Percentiles rank a stretch among this genome's conserved stretches.
phyloP scores from a whole-genome alignment of 1,139 yeast genomes.

The Geotrichum aggregatum region DNA sequence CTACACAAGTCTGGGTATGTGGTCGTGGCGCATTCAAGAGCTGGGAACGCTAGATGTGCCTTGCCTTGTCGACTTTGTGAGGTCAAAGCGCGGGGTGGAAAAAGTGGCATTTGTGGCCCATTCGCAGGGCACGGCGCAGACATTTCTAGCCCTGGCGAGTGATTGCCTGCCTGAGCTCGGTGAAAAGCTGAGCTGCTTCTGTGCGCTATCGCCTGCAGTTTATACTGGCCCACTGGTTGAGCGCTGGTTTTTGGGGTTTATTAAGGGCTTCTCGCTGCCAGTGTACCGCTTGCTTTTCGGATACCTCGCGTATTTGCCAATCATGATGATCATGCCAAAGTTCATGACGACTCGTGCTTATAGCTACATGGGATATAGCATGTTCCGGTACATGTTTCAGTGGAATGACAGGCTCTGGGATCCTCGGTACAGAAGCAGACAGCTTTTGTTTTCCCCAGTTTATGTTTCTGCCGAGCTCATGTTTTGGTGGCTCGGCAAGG shows the following conservation, averaged over 20 bases:
- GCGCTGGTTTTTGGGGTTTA: conserved; percentile 48
- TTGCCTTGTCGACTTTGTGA: conserved; percentile 60
- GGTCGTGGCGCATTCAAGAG: conserved; percentile 80
- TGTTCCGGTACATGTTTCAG: conserved; percentile 79
- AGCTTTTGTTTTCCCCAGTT: conserved; percentile 82
- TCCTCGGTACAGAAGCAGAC: conserved; percentile 57
- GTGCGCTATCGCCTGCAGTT: conserved; percentile 85
- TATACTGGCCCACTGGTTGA: conserved; percentile 73
- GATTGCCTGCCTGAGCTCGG: conserved; percentile 47
- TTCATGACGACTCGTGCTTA: conserved; percentile 49
- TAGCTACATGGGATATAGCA: conserved; percentile 62
- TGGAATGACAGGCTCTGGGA: conserved; percentile 87
- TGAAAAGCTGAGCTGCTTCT: conserved; percentile 56
- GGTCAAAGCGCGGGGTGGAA: conserved; percentile 41
- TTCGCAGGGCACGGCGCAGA: conserved; percentile 90
- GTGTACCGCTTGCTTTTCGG: conserved; percentile 51
- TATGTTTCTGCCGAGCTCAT: conserved; percentile 73
- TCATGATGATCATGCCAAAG: conserved; percentile 32
- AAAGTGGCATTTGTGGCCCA: conserved; percentile 71
- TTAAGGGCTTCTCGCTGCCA: conserved; percentile 28
- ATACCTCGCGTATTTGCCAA: conserved; percentile 36
- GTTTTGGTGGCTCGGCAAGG: conserved; percentile 79
- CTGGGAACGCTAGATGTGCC: conserved; percentile 78
- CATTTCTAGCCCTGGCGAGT: conserved; percentile 55
- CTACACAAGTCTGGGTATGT: conserved; percentile 47